Base-by-base conservation (phyloP, 2,329 filamentous ascomycete genomes). In the Alternaria sp. region DNA sequence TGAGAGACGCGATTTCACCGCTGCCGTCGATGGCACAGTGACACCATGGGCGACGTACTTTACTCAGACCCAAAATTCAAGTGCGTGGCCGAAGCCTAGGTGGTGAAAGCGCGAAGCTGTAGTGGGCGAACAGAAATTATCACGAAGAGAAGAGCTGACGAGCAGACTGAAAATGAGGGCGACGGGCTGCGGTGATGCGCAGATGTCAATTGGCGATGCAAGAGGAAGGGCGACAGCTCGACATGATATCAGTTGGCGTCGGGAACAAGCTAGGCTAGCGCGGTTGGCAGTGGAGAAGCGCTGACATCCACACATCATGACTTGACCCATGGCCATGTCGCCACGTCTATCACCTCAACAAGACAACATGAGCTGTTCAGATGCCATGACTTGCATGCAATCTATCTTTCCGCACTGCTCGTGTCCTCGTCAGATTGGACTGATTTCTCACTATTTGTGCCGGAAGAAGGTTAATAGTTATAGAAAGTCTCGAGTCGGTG, bases 21-120 rank as follows among this genome's bases (percentile, higher is more conserved):
- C 43, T 51, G 49, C 32, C 16, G 36, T 14, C 20, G 63, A 62
- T 60, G 63, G 57, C 60, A 41, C 38, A 14, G 59, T 64, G 59
- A 53, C 43, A 32, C 48, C 48, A 46, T 45, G 55, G 58, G 52
- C 61, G 41, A 55, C 70, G 57, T 62, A 73, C 70, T 68, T 71
- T 68, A 73, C 70, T 73, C 64, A 34, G 55, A 63, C 68, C 70
- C 70, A 71, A 68, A 68, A 62, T 72, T 71, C 62, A 62, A 67
- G 69, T 71, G 66, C 51, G 62, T 50, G 59, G 62, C 60, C 62
- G 60, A 60, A 54, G 58, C 54, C 60, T 57, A 32, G 59, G 48
- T 57, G 60, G 57, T 41, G 59, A 52, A 45, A 51, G 63, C 54
- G 59, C 50, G 44, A 58, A 52, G 54, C 59, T 57, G 53, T 20